Evolutionary conservation across 2,329 filamentous ascomycete genomes (phyloP), one percentile per base, ranked within the genome.

Genomic region (Nakataea oryzae): DNA sequence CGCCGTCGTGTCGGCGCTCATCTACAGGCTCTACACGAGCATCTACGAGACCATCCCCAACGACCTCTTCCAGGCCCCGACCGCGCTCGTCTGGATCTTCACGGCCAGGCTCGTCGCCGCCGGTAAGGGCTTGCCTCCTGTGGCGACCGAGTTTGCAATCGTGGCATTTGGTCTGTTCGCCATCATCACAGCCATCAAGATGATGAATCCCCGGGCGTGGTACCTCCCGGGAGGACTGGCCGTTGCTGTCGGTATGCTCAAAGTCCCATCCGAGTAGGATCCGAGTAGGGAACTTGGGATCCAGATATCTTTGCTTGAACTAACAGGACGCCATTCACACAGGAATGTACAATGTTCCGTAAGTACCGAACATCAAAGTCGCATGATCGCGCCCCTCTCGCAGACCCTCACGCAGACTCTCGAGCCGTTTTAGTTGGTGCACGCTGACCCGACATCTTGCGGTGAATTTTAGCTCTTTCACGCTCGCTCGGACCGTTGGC

Each of bases 11-110:
- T 93, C 89, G 64, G 92, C 93, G 0, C 83, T 89, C 3, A 88
- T 97, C 3, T 99, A 99, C 73, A 87, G 87, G 63, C 78, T 97
- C 17, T 99, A 99, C 70, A 93, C 92, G 2, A 87, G 84, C 41
- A 93, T 97, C 1, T 99, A 99, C 70, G 80, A 86, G 54, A 61
- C 59, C 28, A 89, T 99, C 7, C 95, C 95, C 0, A 91, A 93
- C 0, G 87, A 91, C 12, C 78, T 97, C 61, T 97, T 99, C 73
- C 89, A 96, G 70, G 92, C 96, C 1, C 95, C 95, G 0, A 97
- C 95, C 0, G 93, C 87, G 0, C 97, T 93, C 72, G 93, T 99
- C 6, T 99, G 95, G 95, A 90, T 99, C 61, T 97, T 97, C 73
- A 99, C 95, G 0, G 93, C 95, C 1, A 82, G 95, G 21, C 81